Conservation (phyloP, 2,329 filamentous ascomycete genomes). For the Massarina eburnea region DNA sequence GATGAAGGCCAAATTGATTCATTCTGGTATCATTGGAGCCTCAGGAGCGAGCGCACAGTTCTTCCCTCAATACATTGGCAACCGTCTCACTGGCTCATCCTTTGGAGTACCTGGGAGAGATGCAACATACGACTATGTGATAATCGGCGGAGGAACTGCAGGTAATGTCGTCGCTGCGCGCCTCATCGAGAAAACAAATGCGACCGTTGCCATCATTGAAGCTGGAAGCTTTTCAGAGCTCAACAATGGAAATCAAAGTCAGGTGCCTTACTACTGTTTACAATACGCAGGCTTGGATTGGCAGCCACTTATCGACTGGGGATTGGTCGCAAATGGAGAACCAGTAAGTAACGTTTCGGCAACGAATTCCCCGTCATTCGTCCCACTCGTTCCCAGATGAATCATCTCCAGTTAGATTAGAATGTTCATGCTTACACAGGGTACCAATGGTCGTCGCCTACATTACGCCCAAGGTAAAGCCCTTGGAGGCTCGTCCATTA, state of each 20-base stretch:
- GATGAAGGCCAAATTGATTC: no score
- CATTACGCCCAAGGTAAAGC: conserved; percentile 38
- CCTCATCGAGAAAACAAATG: conserved; percentile 16
- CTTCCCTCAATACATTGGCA: no score
- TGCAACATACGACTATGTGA: no score
- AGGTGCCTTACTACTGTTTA: conserved; percentile 24
- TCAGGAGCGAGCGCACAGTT: no score
- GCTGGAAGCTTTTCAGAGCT: conserved; percentile 29
- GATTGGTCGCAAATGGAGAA: no score
- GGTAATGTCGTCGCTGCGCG: conserved; percentile 29
- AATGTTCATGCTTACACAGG: no score
- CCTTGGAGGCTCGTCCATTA: conserved; percentile 31
- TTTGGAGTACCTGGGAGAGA: no score
- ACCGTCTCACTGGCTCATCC: no score
- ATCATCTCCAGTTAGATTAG: no score
- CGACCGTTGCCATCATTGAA: conserved; percentile 29
- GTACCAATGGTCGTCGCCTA: conserved; percentile 23
- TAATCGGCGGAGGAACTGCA: conserved; percentile 32
- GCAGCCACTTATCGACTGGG: conserved; percentile 31
- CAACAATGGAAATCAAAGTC: conserved; percentile 31
- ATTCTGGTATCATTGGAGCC: no score
- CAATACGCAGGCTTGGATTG: conserved; percentile 17
- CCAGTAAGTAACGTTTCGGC: no score
- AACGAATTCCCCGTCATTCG: conserved; percentile 22
- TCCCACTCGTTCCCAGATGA: no score